phyloP scores from a whole-genome alignment of 306 rosid genomes.

The Sicyos baderoa region DNA sequence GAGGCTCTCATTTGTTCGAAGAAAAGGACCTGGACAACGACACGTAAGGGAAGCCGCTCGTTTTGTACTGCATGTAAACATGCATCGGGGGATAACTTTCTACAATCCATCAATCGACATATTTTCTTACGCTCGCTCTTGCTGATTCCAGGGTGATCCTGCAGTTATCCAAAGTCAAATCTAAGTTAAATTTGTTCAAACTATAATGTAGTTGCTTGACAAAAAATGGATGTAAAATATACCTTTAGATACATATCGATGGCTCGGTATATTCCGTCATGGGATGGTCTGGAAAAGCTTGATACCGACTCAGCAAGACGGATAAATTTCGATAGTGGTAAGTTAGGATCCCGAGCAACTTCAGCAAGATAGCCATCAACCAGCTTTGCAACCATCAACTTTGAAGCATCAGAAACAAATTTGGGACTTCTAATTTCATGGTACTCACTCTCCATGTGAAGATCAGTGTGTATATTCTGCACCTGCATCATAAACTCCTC shows the following conservation, averaged over 20 bases:
- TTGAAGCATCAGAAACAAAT: conserved; percentile 47
- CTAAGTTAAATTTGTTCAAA: background rate
- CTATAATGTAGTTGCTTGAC: background rate
- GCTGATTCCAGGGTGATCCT: conserved; percentile 85
- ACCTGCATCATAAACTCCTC: conserved; percentile 52
- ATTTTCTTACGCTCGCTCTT: conserved; percentile 80
- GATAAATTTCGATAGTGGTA: conserved; percentile 47
- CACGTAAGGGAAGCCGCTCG: conserved; percentile 81
- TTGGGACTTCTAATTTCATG: conserved; percentile 56
- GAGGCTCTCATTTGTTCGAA: conserved; percentile 78
- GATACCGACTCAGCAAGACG: conserved; percentile 59
- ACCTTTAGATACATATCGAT: conserved; percentile 56
- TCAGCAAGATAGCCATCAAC: conserved; percentile 83
- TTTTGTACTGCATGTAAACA: conserved; percentile 94
- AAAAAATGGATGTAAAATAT: conserved; percentile 24
- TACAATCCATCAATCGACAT: conserved; percentile 85
- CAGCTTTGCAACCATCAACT: conserved; percentile 63
- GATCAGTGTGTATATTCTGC: conserved; percentile 33
- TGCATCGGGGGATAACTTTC: conserved; percentile 74
- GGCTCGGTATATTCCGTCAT: conserved; percentile 87
- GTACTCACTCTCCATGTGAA: conserved; percentile 47
- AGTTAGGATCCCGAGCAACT: conserved; percentile 60
- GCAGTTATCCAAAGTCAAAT: conserved; percentile 23
- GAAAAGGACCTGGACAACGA: conserved; percentile 83
- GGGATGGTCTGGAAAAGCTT: conserved; percentile 59